Base-by-base conservation (phyloP, 306 rosid species). In the Prinsepia uniflora region DNA sequence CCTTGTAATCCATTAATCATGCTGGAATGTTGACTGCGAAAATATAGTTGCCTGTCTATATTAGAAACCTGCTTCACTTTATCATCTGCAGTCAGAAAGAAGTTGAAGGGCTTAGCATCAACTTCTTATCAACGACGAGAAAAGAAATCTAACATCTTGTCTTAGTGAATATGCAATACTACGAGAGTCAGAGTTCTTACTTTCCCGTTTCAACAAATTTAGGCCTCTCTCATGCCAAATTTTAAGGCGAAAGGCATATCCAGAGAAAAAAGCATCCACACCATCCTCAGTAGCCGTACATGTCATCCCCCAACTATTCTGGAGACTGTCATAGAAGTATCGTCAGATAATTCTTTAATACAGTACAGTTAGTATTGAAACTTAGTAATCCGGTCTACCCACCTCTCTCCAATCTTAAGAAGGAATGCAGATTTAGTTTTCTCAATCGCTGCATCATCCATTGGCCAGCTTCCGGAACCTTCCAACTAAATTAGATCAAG, bases 381-480 rank as follows among this genome's bases (percentile, higher is more conserved):
- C 69, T 45, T 66, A 20, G 56, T 56, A 66, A 72, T 11, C 67
- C 62, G 45, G 52, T 72, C 30, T 55, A 52, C 82, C 67, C 65
- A 91, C 98, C 97, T 90, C 88, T 83, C 85, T 82, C 92, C 97
- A 45, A 94, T 91, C 79, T 91, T 84, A 75, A 91, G 84, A 83
- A 94, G 97, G 80, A 91, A 94, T 40, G 97, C 90, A 74, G 87
- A 81, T 85, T 94, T 94, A 56, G 94, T 87, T 75, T 89, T 94
- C 72, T 91, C 97, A 67, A 94, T 84, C 0, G 99, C 96, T 7
- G 78, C 73, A 67, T 90, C 99, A 87, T 94, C 96, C 89, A 85
- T 85, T 65, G 99, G 97, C 99, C 99, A 94, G 82, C 87, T 89
- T 71, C 97, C 99, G 60, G 99, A 94, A 73, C 99, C 97, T 84